Evolutionary conservation across 768 basidiomycete species (phyloP).

Genomic region (Termitomyces heimii): DNA sequence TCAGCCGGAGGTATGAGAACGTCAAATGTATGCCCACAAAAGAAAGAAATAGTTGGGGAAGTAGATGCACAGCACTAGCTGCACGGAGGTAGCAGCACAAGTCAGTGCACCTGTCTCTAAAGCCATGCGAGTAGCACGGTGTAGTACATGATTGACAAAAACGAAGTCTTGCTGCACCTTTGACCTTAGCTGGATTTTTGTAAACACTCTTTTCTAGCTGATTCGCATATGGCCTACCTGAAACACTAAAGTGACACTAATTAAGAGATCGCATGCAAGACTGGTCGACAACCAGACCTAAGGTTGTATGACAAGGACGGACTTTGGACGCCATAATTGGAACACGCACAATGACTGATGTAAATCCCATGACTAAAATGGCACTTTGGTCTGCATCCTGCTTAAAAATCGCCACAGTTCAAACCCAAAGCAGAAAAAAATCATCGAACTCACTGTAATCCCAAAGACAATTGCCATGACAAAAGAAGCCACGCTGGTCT

Average conservation of each 20-base stretch:
- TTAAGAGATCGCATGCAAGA: background rate
- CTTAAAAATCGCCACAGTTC: background rate
- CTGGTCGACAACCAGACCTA: background rate
- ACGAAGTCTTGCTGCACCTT: background rate
- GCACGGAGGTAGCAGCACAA: background rate
- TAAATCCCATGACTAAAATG: no score
- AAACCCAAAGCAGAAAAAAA: background rate
- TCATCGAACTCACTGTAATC: background rate
- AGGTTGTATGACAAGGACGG: background rate
- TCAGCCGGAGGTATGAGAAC: background rate
- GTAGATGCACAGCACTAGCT: background rate
- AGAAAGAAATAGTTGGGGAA: background rate
- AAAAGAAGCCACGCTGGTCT: background rate
- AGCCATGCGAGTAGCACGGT: conserved; percentile 1
- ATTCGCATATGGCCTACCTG: background rate
- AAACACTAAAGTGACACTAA: background rate
- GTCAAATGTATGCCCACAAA: background rate
- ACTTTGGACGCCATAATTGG: background rate
- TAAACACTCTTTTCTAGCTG: background rate
- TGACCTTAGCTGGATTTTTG: background rate
- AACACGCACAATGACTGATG: background rate
- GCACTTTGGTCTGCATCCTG: no score
- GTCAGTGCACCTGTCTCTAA: conserved; percentile 1
- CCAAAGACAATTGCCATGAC: background rate
- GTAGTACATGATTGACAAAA: background rate